phyloP scores from a whole-genome alignment of 768 basidiomycete genomes.

The Termitomyces sp. region DNA sequence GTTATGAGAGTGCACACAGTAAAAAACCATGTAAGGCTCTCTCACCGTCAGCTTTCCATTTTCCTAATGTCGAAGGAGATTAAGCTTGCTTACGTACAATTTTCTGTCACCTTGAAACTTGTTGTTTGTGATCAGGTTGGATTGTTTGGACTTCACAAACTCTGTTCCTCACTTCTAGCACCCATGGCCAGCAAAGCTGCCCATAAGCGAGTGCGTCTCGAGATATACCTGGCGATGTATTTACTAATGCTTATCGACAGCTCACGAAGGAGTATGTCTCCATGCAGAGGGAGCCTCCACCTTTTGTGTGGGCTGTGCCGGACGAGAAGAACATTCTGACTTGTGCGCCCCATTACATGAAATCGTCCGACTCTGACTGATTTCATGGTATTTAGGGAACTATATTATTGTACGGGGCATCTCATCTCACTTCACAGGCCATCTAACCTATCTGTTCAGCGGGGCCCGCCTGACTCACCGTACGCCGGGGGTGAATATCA shows the following conservation, averaged over 20 bases:
- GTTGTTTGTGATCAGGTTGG: neutral
- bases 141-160: conserved; percentile 14
- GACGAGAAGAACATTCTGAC: conserved; percentile 97
- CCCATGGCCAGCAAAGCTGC: conserved; percentile 83
- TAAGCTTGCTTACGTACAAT: conserved; percentile 13
- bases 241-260: conserved; percentile 29
- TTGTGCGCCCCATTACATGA: conserved; percentile 49
- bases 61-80: no score
- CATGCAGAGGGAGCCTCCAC: conserved; percentile 92
- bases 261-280: conserved; percentile 83
- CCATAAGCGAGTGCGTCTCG: conserved; percentile 63
- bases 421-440: conserved; percentile 5
- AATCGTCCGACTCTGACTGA: neutral
- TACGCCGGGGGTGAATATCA: conserved; percentile 93
- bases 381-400: conserved; percentile 61
- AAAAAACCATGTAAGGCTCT: neutral
- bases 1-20: neutral
- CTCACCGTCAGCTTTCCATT: neutral
- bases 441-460: conserved; percentile 37
- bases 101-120: neutral
- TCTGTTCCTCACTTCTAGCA: conserved; percentile 11
- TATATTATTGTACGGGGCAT: conserved; percentile 73
- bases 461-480: conserved; percentile 91
- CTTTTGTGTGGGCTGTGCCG: conserved; percentile 92
- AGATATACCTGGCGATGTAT: neutral